Conservation (phyloP, 768 basidiomycete species). For the Amanita muscaria region DNA sequence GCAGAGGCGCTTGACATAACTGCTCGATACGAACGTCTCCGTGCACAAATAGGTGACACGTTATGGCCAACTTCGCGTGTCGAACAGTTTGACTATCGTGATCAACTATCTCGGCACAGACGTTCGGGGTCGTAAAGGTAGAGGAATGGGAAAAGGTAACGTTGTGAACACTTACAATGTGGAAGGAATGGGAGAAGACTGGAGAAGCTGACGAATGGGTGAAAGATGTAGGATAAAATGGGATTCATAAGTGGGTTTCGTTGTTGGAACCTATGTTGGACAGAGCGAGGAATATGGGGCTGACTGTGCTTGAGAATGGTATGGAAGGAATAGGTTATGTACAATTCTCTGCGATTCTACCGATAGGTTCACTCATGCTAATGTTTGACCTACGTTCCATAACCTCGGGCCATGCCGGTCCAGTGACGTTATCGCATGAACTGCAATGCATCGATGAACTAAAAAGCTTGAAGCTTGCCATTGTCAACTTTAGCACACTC, state of each 20-base stretch:
- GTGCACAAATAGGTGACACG: conserved; percentile 18
- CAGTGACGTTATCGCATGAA: too few species aligned
- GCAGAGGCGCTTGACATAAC: conserved; percentile 37
- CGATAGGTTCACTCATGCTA: too few species aligned
- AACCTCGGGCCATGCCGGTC: too few species aligned
- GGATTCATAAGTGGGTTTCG: conserved; percentile 53
- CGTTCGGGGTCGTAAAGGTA: conserved; percentile 16
- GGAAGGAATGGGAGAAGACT: conserved; percentile 46
- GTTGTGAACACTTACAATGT: conserved; percentile 40
- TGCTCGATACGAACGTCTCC: conserved; percentile 38
- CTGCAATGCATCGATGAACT: too few species aligned
- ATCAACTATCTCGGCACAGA: conserved; percentile 39
- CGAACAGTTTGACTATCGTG: conserved; percentile 65
- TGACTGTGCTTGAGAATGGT: conserved; percentile 5
- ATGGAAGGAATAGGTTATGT: too few species aligned
- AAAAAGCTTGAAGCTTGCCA: too few species aligned
- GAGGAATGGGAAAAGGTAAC: conserved; percentile 51
- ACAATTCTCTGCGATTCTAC: too few species aligned
- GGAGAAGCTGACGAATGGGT: conserved; percentile 57
- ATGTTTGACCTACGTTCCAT: too few species aligned
- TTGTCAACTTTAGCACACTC: too few species aligned
- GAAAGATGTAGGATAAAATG: conserved; percentile 50
- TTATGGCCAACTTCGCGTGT: conserved; percentile 40
- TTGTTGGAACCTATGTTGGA: conserved; percentile 26
- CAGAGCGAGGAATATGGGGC: conserved; percentile 20